Base-by-base conservation (phyloP, 2,329 filamentous ascomycete species). In the Rutstroemia sp. region DNA sequence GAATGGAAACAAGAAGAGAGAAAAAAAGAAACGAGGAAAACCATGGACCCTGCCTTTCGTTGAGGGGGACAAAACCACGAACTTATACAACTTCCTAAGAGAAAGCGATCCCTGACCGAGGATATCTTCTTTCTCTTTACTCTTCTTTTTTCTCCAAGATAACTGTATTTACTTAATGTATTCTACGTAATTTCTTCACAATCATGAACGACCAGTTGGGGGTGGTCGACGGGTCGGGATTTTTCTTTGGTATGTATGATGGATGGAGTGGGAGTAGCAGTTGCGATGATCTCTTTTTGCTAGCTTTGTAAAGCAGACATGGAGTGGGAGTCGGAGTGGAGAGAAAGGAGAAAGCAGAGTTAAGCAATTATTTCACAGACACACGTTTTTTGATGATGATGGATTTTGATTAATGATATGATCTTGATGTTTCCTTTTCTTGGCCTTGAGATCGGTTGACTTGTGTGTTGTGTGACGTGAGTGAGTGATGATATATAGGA, bases 131-230 rank as follows among this genome's bases (percentile, higher is more conserved):
- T 34, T 34, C 12, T 34, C 30, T 34, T 34, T 12, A 34, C 30
- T 34, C 30, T 34, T 34, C 9, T 34, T 34, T 34, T 34, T 9
- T 34, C 30, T 5, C 30, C 36, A 49, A 57, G 47, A 58, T 57
- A 56, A 48, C 45, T 58, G 46, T 56, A 48, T 40, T 19, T 61
- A 63, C 55, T 61, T 64, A 64, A 65, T 65, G 61, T 64, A 63
- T 65, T 64, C 57, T 63, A 64, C 52, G 58, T 65, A 65, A 65
- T 63, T 61, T 54, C 27, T 21, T 44, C 21, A 17, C n/a, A 17
- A 21, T 44, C 40, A 23, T 21, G 40, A 44, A 21, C 17, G 40
- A 17, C 40, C 25, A 30, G 48, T 48, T 42, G 48, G 19, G 14
- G 16, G 39, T 42, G 16, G n/a, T 42, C n/a, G 39, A 42, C 12